Evolutionary conservation across 371 early-diverging fungal genomes (phyloP), one percentile per base, ranked within the genome.

Genomic region (Fennellomyces sp.): DNA sequence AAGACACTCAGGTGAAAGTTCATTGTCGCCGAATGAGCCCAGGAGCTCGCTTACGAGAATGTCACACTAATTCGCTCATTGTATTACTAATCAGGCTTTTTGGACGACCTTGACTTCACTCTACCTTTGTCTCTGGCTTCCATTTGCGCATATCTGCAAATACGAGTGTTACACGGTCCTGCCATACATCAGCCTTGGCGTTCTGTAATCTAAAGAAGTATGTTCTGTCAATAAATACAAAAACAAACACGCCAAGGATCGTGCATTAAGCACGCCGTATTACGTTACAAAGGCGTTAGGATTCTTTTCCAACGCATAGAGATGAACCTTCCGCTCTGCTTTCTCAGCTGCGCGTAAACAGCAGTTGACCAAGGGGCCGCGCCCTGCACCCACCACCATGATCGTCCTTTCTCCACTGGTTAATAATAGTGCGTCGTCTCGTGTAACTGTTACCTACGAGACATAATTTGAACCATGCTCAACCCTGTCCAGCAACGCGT

Each of bases 21-120:
- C 98, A 72, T 98, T 98, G 73, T 98, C 97, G 49, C 96, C 97
- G 83, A 97, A 94, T 11, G 96, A 96, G 3, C 96, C 95, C 29
- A 97, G 76, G 3, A 97, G 80, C 72, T 97, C 96, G 61, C 92
- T 92, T 23, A 95, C 93, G 25, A 96, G 74, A 31, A 97, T 91
- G 73, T 95, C 97, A 26, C 91, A 91, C 81, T 84, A 67, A 1
- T 50, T 13, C 17, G 26, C 39, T n/a, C 25, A 54, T 61, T 15
- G 47, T 19, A 51, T 42, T 7, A 58, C n/a, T 31, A 64, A 42
- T n/a, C n/a, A n/a, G n/a, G n/a, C n/a, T n/a, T n/a, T n/a, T n/a
- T n/a, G n/a, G n/a, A n/a, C n/a, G n/a, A n/a, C n/a, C n/a, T n/a
- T n/a, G n/a, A n/a, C n/a, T n/a, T n/a, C n/a, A n/a, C n/a, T n/a